Conservation (phyloP, 805 yeast genomes). For the Wickerhamomyces xylosicus region DNA sequence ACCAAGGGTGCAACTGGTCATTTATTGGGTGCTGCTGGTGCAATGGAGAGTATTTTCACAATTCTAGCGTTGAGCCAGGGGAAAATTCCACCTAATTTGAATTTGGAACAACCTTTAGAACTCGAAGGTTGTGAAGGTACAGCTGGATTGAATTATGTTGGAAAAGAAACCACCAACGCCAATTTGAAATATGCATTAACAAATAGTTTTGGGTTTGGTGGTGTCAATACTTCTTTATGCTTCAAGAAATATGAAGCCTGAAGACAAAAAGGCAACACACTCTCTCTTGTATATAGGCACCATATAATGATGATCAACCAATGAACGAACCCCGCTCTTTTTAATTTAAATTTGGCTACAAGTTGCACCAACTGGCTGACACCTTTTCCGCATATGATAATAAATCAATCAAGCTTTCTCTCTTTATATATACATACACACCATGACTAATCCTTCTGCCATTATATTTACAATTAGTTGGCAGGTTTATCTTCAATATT, state of each 20-base stretch:
- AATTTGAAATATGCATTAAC: conserved; percentile 53
- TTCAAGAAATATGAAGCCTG: conserved; percentile 26
- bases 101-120: conserved; percentile 45
- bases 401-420: no score
- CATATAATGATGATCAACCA: no score
- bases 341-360: no score
- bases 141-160: conserved; percentile 41
- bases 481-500: conserved; percentile 19
- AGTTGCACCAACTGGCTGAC: no score
- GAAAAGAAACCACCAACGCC: conserved; percentile 33
- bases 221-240: conserved; percentile 75
- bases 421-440: no score
- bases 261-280: not conserved
- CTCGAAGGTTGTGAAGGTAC: conserved; percentile 32
- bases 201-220: conserved; percentile 97
- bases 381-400: no score
- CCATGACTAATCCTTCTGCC: no score
- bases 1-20: conserved; percentile 94
- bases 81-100: conserved; percentile 71
- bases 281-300: no score
- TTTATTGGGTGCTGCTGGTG: conserved; percentile 91
- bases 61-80: conserved; percentile 49
- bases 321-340: no score
- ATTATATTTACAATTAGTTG: no score
- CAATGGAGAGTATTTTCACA: conserved; percentile 82